Evolutionary conservation across 345 rosid species (phyloP), one percentile per base, ranked within the genome.

Genomic region (Moricandia moricandioides): DNA sequence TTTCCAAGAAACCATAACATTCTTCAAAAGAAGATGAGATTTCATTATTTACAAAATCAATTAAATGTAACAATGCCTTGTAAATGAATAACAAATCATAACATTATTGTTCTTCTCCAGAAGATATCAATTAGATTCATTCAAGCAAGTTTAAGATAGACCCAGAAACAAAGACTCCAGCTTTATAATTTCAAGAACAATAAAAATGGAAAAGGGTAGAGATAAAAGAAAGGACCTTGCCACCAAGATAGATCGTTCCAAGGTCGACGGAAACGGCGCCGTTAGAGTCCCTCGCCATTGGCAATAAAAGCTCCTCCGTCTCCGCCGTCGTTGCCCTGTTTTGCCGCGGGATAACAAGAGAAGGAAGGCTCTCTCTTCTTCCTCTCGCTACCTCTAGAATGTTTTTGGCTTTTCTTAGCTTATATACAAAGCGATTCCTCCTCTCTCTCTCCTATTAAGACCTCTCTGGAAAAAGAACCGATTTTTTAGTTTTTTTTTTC

Each of bases 231-330:
- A 6, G 40, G 55, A 89, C 98, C 93, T 91, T 88, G 82, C 98
- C 98, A 69, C 93, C 89, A 67, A 93, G 91, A 82, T 82, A 84
- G 84, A 93, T 93, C 85, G 89, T 91, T 82, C 86, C 96, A 78
- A 83, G 74, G 79, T 87, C 87, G 72, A 89, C 78, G 75, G 91
- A 84, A 76, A 86, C 82, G 82, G 85, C 80, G 72, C 75, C 91
- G 71, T 74, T 83, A 0, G 87, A 86, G 6, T 79, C 90, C 24
- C 24, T 21, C 9, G 65, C 87, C 98, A 90, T 90, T 87, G 89
- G 85, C 83, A 84, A 70, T 73, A 82, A 78, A 83, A 73, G 78
- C 67, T 68, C 18, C 60, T 63, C 79, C 55, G 82, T 26, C 40
- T 79, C 79, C 70, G 73, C 60, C 82, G 54, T 11, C n/a, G 77